Evolutionary conservation across 2,329 filamentous ascomycete genomes (phyloP), one percentile per base, ranked within the genome.

Genomic region (Elsinoe batatas): DNA sequence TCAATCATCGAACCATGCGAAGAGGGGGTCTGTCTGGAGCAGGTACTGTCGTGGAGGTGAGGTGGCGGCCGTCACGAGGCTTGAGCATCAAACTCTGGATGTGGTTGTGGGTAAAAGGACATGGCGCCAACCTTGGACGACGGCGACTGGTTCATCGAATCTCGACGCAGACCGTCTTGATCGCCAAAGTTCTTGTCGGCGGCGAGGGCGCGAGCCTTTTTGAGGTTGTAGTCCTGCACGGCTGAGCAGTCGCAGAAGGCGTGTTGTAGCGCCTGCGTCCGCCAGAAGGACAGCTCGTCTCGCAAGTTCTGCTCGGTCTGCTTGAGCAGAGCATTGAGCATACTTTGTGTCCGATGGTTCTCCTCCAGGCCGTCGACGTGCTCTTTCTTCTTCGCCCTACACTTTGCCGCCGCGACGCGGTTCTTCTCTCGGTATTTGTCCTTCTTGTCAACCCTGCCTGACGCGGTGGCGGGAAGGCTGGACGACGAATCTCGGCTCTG

Each of bases 391-490:
- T 87, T 87, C 63, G 84, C 79, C 3, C 85, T 79, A 64, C 85
- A 89, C 65, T 88, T 88, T 66, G 82, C 85, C 1, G 86, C 85
- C 0, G 86, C 85, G 2, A 85, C 72, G 8, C 85, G 77, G 66
- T 90, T 90, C 58, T 85, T 79, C 68, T 87, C 82, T 0, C 88
- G 74, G 61, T 82, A 83, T 59, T 76, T 77, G 58, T 73, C 75
- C 26, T 80, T 74, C 62, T 79, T 81, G 8, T 75, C 71, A 17
- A 67, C 67, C 26, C 62, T 61, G 20, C 60, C 63, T 12, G 33
- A 26, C 11, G 47, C 22, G 18, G 26, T 35, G 35, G 26, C 35
- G 47, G 33, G 26, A 20, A 33, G 11, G 33, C 47, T 51, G 13
- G 18, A 22, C 6, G 47, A 51, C 47, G 47, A 51, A 11, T 51